Percentiles rank a stretch among this genome's conserved stretches.
phyloP scores from a whole-genome alignment of 306 rosid genomes.

The Canavalia ensiformis region DNA sequence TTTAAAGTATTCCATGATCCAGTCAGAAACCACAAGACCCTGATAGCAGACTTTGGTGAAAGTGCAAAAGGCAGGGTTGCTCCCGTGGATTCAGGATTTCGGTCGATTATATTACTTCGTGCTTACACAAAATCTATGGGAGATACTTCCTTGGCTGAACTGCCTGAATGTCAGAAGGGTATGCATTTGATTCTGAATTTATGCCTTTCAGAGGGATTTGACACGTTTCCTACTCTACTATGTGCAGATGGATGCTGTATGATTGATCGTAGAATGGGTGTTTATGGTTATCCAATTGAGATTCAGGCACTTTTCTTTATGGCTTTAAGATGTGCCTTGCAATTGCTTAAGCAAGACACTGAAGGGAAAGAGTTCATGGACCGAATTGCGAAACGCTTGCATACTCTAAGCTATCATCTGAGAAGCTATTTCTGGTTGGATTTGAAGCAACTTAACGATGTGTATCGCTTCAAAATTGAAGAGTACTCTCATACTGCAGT shows the following conservation, averaged over 20 bases:
- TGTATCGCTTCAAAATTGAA: constrained; percentile 89
- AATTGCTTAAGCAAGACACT: constrained; percentile 73
- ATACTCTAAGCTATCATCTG: constrained; percentile 83
- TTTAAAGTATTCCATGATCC: constrained; percentile 80
- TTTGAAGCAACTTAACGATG: constrained; percentile 82
- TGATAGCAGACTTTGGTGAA: constrained; percentile 81
- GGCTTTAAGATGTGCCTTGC: constrained; percentile 88
- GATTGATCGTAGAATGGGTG: constrained; percentile 96
- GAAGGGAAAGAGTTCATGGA: constrained; percentile 81
- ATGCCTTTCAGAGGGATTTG: neutral
- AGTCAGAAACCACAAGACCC: constrained; percentile 62
- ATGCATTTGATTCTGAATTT: constrained; percentile 53
- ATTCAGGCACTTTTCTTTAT: constrained; percentile 93
- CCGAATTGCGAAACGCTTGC: constrained; percentile 73
- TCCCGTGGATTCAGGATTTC: constrained; percentile 86
- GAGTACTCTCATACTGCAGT: constrained; percentile 10
- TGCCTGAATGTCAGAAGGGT: constrained; percentile 85
- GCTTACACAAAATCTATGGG: constrained; percentile 89
- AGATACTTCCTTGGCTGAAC: constrained; percentile 78
- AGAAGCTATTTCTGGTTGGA: constrained; percentile 91
- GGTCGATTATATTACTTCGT: constrained; percentile 89
- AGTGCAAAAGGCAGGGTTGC: constrained; percentile 93
- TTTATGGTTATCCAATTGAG: constrained; percentile 92
- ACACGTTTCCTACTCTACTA: constrained; percentile 86
- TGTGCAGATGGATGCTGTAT: constrained; percentile 92